Evolutionary conservation across 1,284 basidiomycete genomes (phyloP).

Genomic region (Microbotryum intermedium): DNA sequence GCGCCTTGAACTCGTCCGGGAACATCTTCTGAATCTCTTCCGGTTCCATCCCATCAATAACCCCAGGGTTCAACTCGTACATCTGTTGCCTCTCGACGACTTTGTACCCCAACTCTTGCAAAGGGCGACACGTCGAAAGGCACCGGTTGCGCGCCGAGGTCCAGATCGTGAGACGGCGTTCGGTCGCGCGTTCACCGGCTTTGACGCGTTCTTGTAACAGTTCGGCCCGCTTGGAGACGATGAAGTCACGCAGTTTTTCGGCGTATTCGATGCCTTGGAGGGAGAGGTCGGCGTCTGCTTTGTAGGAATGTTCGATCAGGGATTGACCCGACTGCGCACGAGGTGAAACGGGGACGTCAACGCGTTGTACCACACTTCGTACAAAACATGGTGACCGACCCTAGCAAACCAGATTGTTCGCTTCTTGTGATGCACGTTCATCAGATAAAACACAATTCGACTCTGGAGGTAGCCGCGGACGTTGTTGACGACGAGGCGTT

Average conservation of each 20-base stretch:
- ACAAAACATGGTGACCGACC: slow-evolving; percentile 45
- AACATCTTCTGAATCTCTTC: slow-evolving; percentile 84
- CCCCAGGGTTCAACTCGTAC: slow-evolving; percentile 86
- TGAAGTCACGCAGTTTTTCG: slow-evolving; percentile 45
- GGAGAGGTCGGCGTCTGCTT: slow-evolving; percentile 93
- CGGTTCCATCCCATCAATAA: slow-evolving; percentile 73
- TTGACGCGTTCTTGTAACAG: slow-evolving; percentile 26
- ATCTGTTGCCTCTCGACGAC: slow-evolving; percentile 92
- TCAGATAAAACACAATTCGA: slow-evolving; percentile 65
- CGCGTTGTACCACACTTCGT: neutral
- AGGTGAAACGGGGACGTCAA: neutral
- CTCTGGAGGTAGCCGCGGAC: slow-evolving; percentile 79
- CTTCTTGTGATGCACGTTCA: slow-evolving; percentile 78
- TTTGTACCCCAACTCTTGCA: slow-evolving; percentile 54
- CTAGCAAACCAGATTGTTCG: slow-evolving; percentile 93
- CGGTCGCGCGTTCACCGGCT: slow-evolving; percentile 16
- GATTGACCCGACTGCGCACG: slow-evolving; percentile 72
- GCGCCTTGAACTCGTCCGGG: slow-evolving; percentile 88
- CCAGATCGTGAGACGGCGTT: slow-evolving; percentile 60
- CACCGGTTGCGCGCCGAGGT: slow-evolving; percentile 86
- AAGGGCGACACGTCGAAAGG: slow-evolving; percentile 92
- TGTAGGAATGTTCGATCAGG: slow-evolving; percentile 96
- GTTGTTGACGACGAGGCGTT: slow-evolving; percentile 78
- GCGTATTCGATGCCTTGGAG: slow-evolving; percentile 93
- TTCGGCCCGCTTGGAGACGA: slow-evolving; percentile 36